Conservation (phyloP, 2,329 filamentous ascomycete genomes). For the Ophiostoma tasmaniense region DNA sequence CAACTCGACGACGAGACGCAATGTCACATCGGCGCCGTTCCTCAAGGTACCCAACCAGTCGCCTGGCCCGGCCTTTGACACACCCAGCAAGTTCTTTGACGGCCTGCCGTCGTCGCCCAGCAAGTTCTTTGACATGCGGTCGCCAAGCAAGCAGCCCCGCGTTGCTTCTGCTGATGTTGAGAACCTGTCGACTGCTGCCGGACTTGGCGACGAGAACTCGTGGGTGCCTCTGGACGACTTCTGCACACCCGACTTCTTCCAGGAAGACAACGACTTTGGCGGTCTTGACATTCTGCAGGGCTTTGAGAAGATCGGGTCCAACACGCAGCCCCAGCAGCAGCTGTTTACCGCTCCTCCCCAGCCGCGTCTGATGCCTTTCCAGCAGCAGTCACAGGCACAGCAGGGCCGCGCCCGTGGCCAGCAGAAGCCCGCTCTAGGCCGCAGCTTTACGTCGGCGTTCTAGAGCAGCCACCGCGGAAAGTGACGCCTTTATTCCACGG, state of each 20-base stretch:
- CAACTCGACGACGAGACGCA: conserved; percentile 43
- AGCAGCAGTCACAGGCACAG: conserved; percentile 28
- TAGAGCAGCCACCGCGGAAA: conserved; percentile 19
- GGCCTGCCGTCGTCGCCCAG: conserved; percentile 48
- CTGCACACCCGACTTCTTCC: conserved; percentile 47
- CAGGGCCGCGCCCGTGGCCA: conserved; percentile 16
- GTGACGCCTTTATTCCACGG: background rate
- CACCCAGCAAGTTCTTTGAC: conserved; percentile 50
- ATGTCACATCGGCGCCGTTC: conserved; percentile 41
- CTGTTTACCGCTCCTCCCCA: conserved; percentile 26
- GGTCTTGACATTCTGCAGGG: conserved; percentile 66
- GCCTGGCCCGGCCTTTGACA: conserved; percentile 37
- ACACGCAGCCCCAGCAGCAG: conserved; percentile 25
- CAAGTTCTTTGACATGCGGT: conserved; percentile 38
- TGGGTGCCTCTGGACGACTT: conserved; percentile 44
- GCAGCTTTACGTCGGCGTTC: conserved; percentile 32
- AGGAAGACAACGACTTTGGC: conserved; percentile 49
- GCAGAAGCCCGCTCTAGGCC: conserved; percentile 33
- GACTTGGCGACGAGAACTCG: conserved; percentile 32
- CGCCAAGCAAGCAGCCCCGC: conserved; percentile 30
- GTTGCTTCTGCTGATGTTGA: conserved; percentile 24
- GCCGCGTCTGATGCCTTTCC: conserved; percentile 24
- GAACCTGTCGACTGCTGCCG: conserved; percentile 5
- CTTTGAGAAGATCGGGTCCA: conserved; percentile 63
- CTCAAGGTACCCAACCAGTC: conserved; percentile 40